These are phyloP conservation scores for Mycosarcoma mackinlayi DNA, from an alignment of 1,284 basidiomycete genomes.

Conservation along the genomic window DNA sequence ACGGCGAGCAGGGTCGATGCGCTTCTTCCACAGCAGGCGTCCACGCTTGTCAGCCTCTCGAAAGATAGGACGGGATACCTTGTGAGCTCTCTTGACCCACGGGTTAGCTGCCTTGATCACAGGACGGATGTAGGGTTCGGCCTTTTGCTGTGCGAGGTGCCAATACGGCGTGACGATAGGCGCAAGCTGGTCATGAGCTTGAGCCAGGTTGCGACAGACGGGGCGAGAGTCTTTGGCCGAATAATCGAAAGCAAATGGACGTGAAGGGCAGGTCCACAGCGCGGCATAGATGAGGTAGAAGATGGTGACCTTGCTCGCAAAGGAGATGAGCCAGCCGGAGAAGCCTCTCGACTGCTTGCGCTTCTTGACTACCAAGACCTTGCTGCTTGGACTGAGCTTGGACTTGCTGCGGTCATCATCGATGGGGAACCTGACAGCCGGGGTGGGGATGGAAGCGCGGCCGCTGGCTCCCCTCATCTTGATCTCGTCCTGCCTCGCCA, in stretches of 20 bases:
- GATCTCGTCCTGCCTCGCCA: conserved; percentile 17
- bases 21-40: conserved; percentile 53
- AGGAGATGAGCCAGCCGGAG: conserved; percentile 39
- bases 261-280: conserved; percentile 60
- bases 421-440: conserved; percentile 32
- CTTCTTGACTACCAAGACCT: not conserved
- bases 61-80: conserved; percentile 48
- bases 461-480: conserved; percentile 27
- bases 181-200: conserved; percentile 51
- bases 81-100: conserved; percentile 41
- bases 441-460: conserved; percentile 41
- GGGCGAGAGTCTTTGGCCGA: conserved; percentile 51
- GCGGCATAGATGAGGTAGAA: conserved; percentile 55
- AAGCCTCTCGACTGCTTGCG: conserved; percentile 29
- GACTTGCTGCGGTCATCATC: conserved; percentile 17
- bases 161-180: conserved; percentile 54
- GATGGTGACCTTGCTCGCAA: conserved; percentile 43
- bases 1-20: conserved; percentile 57
- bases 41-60: conserved; percentile 46
- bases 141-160: conserved; percentile 33
- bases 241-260: conserved; percentile 61
- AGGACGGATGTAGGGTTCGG: conserved; percentile 62
- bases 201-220: conserved; percentile 60
- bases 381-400: conserved; percentile 11
- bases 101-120: conserved; percentile 45